phyloP scores from a whole-genome alignment of 192 early-diverging fungal species.

The Obelidium mucronatum region DNA sequence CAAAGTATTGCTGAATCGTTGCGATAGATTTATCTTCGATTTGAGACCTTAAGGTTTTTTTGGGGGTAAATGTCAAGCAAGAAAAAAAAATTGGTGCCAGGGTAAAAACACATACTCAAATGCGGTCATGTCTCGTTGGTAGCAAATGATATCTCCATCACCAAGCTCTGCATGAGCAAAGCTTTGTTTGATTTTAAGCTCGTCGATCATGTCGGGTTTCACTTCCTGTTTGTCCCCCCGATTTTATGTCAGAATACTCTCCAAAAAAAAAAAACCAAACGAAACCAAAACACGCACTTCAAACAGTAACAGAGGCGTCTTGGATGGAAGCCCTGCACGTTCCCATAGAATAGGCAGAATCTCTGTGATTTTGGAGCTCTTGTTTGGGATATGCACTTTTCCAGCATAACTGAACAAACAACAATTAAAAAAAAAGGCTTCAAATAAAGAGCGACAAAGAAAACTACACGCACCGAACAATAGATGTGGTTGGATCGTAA shows the following conservation, averaged over 20 bases:
- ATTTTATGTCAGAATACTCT: not conserved
- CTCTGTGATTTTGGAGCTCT: slow-evolving; percentile 58
- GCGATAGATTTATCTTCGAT: slow-evolving; percentile 45
- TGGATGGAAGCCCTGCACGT: slow-evolving; percentile 60
- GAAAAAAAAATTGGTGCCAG: not conserved
- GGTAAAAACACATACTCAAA: slow-evolving; percentile 57
- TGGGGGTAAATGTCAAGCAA: not conserved
- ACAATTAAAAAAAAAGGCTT: not conserved
- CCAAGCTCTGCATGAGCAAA: slow-evolving; percentile 84
- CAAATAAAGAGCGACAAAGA: no score
- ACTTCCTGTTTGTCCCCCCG: slow-evolving; percentile 90
- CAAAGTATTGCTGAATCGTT: slow-evolving; percentile 77
- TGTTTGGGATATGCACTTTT: slow-evolving; percentile 34
- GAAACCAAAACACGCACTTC: slow-evolving; percentile 52
- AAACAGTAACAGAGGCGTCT: slow-evolving; percentile 68
- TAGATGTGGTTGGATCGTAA: slow-evolving; percentile 71
- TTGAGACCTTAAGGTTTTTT: slow-evolving; percentile 45
- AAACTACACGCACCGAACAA: slow-evolving; percentile 62
- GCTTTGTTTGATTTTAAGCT: slow-evolving; percentile 66
- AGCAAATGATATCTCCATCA: slow-evolving; percentile 93
- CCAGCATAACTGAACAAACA: slow-evolving; percentile 38
- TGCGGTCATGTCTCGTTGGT: slow-evolving; percentile 63
- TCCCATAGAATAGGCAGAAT: slow-evolving; percentile 63
- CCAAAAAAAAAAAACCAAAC: slow-evolving; percentile 30
- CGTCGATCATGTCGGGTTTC: slow-evolving; percentile 91